Base-by-base conservation (phyloP, 352 stramenopile genomes). In the Phytophthora syringae region DNA sequence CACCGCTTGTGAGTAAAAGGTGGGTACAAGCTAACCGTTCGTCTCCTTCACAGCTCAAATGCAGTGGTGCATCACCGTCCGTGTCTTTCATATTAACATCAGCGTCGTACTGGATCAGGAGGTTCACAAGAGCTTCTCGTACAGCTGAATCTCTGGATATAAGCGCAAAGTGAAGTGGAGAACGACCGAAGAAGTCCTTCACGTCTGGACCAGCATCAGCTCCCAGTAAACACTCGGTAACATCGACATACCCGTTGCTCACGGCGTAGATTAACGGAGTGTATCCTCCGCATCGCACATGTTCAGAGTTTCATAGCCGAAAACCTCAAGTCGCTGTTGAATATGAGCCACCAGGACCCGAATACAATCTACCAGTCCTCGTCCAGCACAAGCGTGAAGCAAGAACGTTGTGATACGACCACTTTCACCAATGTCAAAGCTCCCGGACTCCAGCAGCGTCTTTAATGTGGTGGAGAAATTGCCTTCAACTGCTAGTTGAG, bases 231-330 rank as follows among this genome's bases (percentile, higher is more conserved):
- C 70, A 82, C 36, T 82, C 59, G 2, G 88, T 83, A 10, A 80
- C 60, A 24, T 86, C 70, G 1, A 77, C 36, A 50, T 80, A 76
- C 2, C 76, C 67, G 45, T 88, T 90, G 51, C 68, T 88, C 7
- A 92, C 79, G 0, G 80, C 88, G 52, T 94, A 93, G 16, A 95
- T 91, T 16, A 95, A 66, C 6, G 89, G 84, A 5, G 87, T 97
- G 24, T 92, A 89, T 0, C 88, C 87, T 94, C 88, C 9, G 72
- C 45, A 45, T 97, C 89, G 5, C 71, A 72, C 7, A 59, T 28
- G 62, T 96, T 76, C 6, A 94, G 28, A 5, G 62, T 32, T 10
- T 76, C 60, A 12, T 47, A 47, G 4, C 74, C 48, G 32, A 86
- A 80, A n/a, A 67, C 51, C 15, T 59, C 20, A 5, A 72, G 37